Percentiles rank a stretch among this genome's conserved stretches.
These are phyloP conservation scores for Voacanga thouarsii DNA, from an alignment of 257 asterid genomes.

Conservation along the genomic window DNA sequence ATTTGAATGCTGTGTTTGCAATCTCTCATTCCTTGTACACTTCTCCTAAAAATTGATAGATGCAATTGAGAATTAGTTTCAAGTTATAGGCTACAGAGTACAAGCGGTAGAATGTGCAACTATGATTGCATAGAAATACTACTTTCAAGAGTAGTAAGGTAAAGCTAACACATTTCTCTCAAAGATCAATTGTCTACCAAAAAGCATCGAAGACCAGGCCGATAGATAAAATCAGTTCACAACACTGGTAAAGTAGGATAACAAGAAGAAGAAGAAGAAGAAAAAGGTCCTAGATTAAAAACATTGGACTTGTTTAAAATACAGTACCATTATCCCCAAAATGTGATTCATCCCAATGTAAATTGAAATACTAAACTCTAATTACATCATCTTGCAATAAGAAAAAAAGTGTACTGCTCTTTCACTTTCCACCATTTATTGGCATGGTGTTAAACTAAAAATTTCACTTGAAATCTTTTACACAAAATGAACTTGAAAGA, in stretches of 20 bases:
- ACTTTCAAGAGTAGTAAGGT: not conserved
- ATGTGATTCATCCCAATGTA: not conserved
- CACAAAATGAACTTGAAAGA: not conserved
- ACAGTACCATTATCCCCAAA: not conserved
- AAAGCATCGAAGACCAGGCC: not conserved
- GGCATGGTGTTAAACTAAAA: not conserved
- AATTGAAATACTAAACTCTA: not conserved
- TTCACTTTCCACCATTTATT: too few species aligned
- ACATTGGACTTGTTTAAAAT: not conserved
- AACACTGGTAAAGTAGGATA: not conserved
- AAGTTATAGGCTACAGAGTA: not conserved
- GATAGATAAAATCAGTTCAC: not conserved
- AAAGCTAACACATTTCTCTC: not conserved
- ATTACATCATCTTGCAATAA: not conserved
- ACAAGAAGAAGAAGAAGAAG: not conserved
- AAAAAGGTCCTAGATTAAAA: too few species aligned
- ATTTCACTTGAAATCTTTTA: not conserved
- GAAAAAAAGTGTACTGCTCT: too few species aligned
- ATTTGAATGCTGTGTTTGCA: slow-evolving; percentile 8
- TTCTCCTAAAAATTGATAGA: slow-evolving; percentile 24
- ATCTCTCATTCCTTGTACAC: slow-evolving; percentile 23
- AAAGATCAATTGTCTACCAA: not conserved
- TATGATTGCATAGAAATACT: not conserved
- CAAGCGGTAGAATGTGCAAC: not conserved
- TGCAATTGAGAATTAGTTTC: not conserved